Evolutionary conservation across 2,329 filamentous ascomycete species (phyloP), one percentile per base, ranked within the genome.

Genomic region (Mycogone perniciosa): DNA sequence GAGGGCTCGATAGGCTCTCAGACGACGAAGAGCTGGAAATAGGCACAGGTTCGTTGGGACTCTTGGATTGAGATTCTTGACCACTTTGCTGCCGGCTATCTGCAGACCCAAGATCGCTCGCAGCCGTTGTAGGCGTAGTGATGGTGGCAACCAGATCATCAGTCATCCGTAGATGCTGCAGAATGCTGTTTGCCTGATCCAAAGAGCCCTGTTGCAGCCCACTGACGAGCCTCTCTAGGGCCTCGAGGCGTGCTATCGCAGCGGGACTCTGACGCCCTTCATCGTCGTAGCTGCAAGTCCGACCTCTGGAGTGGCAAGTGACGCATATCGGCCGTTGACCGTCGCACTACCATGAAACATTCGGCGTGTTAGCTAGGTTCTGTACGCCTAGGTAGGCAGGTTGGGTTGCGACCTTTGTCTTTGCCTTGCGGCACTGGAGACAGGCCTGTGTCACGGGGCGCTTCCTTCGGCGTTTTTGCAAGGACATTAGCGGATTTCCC

Each of bases 211-310:
- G 20, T 29, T 42, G 39, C 9, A 48, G 31, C 4, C 35, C 38
- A 27, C 30, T 30, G 7, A 48, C 29, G 8, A 48, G 46, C 38
- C 20, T 33, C 35, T 48, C 38, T 6, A 48, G 26, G 33, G 37
- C 31, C 38, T 42, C 38, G 13, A 48, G 46, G n/a, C 46, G 37
- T 26, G 37, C 37, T 27, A 11, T 42, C 30, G 40, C 29, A 26
- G 37, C 29, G 4, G 30, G 31, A 4, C 30, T 40, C 31, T 48
- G 38, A 11, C n/a, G 27, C 30, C 41, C 29, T 7, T 35, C 37
- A 10, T 41, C 38, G 27, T 41, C 46, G 30, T 48, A 48, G 30
- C 46, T 37, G 10, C 46, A 48, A 10, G 13, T 11, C 20, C 46
- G 46, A 10, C 34, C 35, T 29, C 41, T 42, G 37, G n/a, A 9